Evolutionary conservation across 1,139 yeast genomes (phyloP).

Genomic region (Yamadazyma atlantica): DNA sequence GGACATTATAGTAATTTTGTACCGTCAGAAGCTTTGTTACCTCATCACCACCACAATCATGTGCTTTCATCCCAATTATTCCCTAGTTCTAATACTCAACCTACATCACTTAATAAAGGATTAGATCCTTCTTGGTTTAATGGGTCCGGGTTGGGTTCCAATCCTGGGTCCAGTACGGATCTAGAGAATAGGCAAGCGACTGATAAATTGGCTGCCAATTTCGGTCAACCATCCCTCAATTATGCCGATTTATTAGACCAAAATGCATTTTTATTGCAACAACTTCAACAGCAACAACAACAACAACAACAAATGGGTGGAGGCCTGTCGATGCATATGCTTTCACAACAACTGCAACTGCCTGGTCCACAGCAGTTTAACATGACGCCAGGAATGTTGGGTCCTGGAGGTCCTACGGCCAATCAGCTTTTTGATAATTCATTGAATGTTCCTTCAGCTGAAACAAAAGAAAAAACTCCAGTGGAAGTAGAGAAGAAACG

Average conservation of each 20-base stretch:
- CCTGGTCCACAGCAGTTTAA: conserved; percentile 2
- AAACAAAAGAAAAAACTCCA: not conserved
- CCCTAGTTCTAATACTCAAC: conserved; percentile 11
- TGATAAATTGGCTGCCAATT: not conserved
- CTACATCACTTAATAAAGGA: conserved; percentile 9
- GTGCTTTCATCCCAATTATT: conserved; percentile 10
- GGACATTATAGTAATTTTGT: conserved; percentile 9
- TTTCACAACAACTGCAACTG: conserved; percentile 1
- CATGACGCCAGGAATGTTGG: not conserved
- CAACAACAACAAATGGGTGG: too few species aligned
- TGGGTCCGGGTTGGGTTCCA: conserved; percentile 1
- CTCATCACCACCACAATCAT: conserved; percentile 14
- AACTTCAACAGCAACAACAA: conserved; percentile 6
- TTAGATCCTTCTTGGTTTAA: conserved; percentile 8
- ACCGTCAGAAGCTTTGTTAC: conserved; percentile 9
- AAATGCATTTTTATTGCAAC: conserved; percentile 4
- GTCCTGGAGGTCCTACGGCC: not conserved
- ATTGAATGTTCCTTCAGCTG: not conserved
- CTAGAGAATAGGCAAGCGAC: not conserved
- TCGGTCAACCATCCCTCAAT: conserved; percentile 2
- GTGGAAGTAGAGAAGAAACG: conserved; percentile 3
- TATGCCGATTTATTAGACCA: conserved; percentile 6
- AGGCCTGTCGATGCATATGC: not conserved
- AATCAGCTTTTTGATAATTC: not conserved
- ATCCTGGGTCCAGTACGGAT: too few species aligned